Conservation (phyloP, 1,139 yeast genomes). For the Nakaseomyces delphensis region DNA sequence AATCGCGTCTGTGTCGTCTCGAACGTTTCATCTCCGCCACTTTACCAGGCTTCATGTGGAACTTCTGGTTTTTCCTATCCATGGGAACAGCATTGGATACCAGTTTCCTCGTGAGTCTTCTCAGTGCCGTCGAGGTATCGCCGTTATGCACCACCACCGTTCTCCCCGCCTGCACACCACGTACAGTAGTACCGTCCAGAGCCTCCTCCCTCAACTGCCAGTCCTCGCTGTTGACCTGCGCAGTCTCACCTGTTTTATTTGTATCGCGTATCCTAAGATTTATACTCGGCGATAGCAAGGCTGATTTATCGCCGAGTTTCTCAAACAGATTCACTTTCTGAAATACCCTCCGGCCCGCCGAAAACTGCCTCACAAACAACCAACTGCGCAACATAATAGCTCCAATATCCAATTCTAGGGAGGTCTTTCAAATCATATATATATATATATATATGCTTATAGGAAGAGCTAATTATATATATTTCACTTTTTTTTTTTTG, state of each 20-base stretch:
- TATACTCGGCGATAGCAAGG: neutral
- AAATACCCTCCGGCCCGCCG: neutral
- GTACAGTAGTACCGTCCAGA: slow-evolving; percentile 25
- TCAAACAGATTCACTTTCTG: slow-evolving; percentile 2
- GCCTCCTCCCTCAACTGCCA: slow-evolving; percentile 21
- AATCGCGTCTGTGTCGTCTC: slow-evolving; percentile 39
- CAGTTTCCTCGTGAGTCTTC: slow-evolving; percentile 32
- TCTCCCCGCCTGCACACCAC: slow-evolving; percentile 42
- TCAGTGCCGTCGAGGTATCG: slow-evolving; percentile 33
- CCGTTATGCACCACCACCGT: slow-evolving; percentile 35
- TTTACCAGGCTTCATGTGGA: slow-evolving; percentile 42
- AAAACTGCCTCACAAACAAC: slow-evolving; percentile 1
- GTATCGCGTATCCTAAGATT: neutral
- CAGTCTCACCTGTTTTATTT: neutral
- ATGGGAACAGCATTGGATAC: slow-evolving; percentile 34
- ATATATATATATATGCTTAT: no score
- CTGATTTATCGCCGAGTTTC: neutral
- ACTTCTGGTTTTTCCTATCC: slow-evolving; percentile 36
- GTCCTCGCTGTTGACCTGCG: neutral
- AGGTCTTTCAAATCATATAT: no score
- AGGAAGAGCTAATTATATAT: no score
- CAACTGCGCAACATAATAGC: neutral
- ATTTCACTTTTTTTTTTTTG: no score
- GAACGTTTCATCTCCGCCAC: slow-evolving; percentile 37
- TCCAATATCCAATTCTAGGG: no score